These are phyloP conservation scores for Psidium friedrichsthalianum DNA, from an alignment of 345 rosid species.

Conservation along the genomic window DNA sequence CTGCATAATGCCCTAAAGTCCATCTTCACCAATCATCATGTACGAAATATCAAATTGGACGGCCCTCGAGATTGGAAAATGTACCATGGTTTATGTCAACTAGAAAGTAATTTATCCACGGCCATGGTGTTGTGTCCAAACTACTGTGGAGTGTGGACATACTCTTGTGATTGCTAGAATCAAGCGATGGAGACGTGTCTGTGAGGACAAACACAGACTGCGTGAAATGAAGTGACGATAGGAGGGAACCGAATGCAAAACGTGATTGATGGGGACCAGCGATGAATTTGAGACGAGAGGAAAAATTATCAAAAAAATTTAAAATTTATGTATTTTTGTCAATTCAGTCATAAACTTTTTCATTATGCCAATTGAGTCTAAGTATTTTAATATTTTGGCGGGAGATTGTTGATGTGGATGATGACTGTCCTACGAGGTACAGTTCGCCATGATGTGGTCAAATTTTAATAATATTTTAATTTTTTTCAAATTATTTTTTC, in stretches of 20 bases:
- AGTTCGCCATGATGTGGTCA: rapidly evolving
- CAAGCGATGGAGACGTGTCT: neutral
- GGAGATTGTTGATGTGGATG: no score
- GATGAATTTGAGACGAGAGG: neutral
- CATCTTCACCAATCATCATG: neutral
- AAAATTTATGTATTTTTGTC: no score
- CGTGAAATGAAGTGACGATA: neutral
- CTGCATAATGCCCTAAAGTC: neutral
- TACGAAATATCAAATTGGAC: neutral
- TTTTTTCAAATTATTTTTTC: no score
- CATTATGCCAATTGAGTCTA: no score
- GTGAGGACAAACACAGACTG: neutral
- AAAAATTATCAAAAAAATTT: no score
- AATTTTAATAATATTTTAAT: no score
- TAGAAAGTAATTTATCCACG: neutral
- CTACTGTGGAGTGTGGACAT: neutral
- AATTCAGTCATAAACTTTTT: no score
- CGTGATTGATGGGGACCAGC: neutral
- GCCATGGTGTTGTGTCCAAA: neutral
- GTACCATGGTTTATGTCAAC: neutral
- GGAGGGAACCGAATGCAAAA: neutral
- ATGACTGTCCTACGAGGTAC: no score
- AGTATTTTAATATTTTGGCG: no score
- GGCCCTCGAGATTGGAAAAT: neutral
- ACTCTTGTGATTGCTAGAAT: neutral